Conservation (phyloP, 176 grass and related monocot species). For the Triticum turgidum region DNA sequence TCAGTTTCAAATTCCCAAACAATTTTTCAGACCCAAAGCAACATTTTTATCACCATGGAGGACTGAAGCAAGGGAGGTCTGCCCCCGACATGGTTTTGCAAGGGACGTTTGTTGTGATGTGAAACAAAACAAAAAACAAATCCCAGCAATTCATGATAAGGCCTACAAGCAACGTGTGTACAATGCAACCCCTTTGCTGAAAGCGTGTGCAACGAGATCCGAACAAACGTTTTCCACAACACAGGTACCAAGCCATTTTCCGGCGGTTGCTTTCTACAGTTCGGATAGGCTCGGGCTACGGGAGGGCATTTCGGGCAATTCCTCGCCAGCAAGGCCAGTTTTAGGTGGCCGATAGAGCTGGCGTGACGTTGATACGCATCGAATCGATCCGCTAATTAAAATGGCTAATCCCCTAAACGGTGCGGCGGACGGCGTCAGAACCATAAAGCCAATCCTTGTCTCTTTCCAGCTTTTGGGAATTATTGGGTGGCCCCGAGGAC, state of each 20-base stretch:
- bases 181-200: not conserved
- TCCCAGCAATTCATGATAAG: not conserved
- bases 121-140: not conserved
- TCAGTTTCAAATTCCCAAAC: not conserved
- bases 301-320: slow-evolving; percentile 31
- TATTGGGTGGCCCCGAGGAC: not conserved
- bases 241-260: not conserved
- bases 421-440: slow-evolving; percentile 5
- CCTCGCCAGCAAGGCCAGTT: not conserved
- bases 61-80: not conserved
- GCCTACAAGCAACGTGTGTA: not conserved
- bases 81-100: not conserved
- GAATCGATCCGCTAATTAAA: slow-evolving; percentile 42
- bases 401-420: slow-evolving; percentile 32
- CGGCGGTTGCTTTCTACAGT: not conserved
- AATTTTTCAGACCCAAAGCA: not conserved
- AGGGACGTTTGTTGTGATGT: not conserved
- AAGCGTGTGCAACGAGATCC: not conserved
- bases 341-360: slow-evolving; percentile 12
- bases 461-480: slow-evolving; percentile 31
- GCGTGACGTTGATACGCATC: not conserved
- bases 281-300: not conserved
- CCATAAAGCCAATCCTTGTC: slow-evolving; percentile 51
- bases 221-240: not conserved
- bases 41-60: not conserved